Evolutionary conservation across 225 moss, liverwort and hornwort species (phyloP), one percentile per base, ranked within the genome.

Genomic region (Anthoceros angustus): DNA sequence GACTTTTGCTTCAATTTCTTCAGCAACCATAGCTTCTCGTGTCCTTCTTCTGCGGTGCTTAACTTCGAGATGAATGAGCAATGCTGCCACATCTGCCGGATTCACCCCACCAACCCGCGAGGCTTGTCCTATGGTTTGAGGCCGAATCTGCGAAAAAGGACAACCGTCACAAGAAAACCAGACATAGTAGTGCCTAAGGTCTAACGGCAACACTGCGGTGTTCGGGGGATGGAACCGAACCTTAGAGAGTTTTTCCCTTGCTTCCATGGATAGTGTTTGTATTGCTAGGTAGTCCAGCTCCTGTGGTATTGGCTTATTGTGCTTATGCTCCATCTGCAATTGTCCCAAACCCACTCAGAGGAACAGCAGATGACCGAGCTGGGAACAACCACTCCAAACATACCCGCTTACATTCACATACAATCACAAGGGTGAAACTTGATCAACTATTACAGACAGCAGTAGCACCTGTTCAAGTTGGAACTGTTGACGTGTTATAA

Each of bases 101-200:
- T 86, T 92, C 39, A 92, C 92, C 60, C 92, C 92, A 70, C 92
- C 92, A 71, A 92, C 74, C 69, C 92, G 75, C 69, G 92, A 84
- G 41, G 92, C 92, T 80, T 92, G 92, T 64, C 92, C 92, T 62
- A 92, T 83, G 39, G 82, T 92, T 72, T 86, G 86, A 41, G 92
- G 92, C 43, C 77, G 84, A 66, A 92, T 82, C 92, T 92, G 83
- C 84, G 68, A 26, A 63, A 2, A 14, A 8, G 24, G n/a, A 25
- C 5, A 65, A 8, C 48, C 26, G 18, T 41, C 26, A 55, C 50
- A 43, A 46, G 1, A 49, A 42, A 60, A 3, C 62, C 24, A 69
- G 18, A 63, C 6, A 6, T 32, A 5, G 41, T 6, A 42, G 3
- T 3, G 16, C 24, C 32, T 18, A 63, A 55, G 12, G 45, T 12